phyloP scores from a whole-genome alignment of 345 rosid genomes.

The Pseudoturritis turrita region DNA sequence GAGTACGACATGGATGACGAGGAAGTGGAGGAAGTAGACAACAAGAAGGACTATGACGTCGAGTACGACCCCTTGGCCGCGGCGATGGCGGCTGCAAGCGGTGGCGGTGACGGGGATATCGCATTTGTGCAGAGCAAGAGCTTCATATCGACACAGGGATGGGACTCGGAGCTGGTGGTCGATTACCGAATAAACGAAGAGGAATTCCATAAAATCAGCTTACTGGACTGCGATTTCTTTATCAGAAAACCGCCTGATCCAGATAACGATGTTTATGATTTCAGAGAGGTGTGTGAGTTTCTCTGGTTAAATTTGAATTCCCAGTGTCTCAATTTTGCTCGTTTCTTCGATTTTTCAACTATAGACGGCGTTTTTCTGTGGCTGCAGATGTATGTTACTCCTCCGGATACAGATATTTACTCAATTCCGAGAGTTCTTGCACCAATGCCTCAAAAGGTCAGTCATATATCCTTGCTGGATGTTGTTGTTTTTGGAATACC shows the following conservation, averaged over 20 bases:
- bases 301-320: neutral
- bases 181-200: slow-evolving; percentile 90
- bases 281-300: slow-evolving; percentile 63
- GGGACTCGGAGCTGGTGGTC: slow-evolving; percentile 88
- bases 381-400: slow-evolving; percentile 89
- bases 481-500: neutral
- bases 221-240: slow-evolving; percentile 89
- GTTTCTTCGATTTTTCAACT: neutral
- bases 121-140: slow-evolving; percentile 66
- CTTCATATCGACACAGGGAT: slow-evolving; percentile 69
- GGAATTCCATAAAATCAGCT: slow-evolving; percentile 81
- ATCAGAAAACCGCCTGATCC: slow-evolving; percentile 95
- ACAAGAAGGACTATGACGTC: slow-evolving; percentile 84
- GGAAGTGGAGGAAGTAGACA: slow-evolving; percentile 81
- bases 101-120: slow-evolving; percentile 50
- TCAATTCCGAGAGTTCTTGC: slow-evolving; percentile 86
- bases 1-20: slow-evolving; percentile 88
- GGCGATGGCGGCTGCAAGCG: slow-evolving; percentile 17
- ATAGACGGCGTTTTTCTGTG: neutral
- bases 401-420: slow-evolving; percentile 89
- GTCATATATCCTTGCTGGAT: neutral
- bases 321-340: neutral
- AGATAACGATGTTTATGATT: slow-evolving; percentile 88
- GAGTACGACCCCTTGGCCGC: slow-evolving; percentile 71
- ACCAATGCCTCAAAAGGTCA: slow-evolving; percentile 87